Conservation (phyloP, 83 land plant species). For the Thuja plicata region DNA sequence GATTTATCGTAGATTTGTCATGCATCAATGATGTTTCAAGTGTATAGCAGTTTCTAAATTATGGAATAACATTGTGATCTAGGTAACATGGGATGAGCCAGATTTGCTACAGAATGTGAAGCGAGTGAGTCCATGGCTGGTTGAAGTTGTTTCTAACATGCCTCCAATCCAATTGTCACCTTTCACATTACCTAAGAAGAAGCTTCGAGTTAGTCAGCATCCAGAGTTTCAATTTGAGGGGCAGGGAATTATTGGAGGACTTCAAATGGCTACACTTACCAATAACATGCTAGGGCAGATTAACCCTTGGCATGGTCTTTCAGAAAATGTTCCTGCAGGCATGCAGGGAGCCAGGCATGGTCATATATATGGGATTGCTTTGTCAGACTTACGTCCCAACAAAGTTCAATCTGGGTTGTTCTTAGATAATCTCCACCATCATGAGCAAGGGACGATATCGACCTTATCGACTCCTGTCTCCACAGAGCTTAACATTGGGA, state of each 20-base stretch:
- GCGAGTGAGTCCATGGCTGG: conserved; percentile 96
- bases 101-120: conserved; percentile 89
- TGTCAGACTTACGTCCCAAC: conserved; percentile 67
- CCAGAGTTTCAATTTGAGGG: conserved; percentile 58
- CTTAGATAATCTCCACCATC: conserved; percentile 34
- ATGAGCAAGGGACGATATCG: conserved; percentile 26
- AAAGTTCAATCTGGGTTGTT: conserved; percentile 62
- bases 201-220: conserved; percentile 60
- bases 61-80: conserved; percentile 15
- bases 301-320: conserved; percentile 61
- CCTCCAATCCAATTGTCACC: conserved; percentile 82
- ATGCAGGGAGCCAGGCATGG: conserved; percentile 99
- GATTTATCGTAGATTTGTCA: not conserved
- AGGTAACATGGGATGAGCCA: conserved; percentile 99
- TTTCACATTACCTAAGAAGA: conserved; percentile 86
- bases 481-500: conserved; percentile 18
- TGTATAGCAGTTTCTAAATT: not conserved
- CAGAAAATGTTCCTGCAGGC: conserved; percentile 87
- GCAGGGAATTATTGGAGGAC: conserved; percentile 22
- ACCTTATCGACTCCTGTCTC: conserved; percentile 22
- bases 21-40: not conserved
- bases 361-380: conserved; percentile 63
- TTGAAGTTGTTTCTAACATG: conserved; percentile 81
- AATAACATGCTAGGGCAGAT: conserved; percentile 50
- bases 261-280: conserved; percentile 50